Conservation (phyloP, 148 eudicot genomes). For the Silene uniflora region DNA sequence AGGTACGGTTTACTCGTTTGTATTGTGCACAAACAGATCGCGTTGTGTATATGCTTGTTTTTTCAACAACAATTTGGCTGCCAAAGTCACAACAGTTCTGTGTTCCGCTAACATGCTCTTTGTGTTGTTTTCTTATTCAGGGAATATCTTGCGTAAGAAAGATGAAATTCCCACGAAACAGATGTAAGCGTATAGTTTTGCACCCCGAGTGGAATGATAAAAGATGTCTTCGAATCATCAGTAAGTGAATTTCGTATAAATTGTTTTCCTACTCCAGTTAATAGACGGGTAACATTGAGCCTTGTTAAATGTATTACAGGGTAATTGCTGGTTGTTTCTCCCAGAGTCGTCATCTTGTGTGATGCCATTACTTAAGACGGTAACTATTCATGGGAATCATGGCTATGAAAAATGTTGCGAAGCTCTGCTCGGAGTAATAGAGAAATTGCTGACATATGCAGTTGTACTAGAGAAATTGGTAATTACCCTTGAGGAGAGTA, state of each 20-base stretch:
- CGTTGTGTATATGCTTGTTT: too few species aligned
- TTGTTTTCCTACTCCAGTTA: neutral
- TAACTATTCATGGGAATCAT: too few species aligned
- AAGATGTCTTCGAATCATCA: neutral
- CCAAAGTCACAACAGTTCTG: too few species aligned
- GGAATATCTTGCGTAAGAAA: neutral
- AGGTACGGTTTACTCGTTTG: neutral
- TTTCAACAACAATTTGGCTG: too few species aligned
- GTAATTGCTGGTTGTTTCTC: neutral
- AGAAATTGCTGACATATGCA: constrained; percentile 9
- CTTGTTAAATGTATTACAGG: too few species aligned
- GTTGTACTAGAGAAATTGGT: neutral
- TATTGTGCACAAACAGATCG: too few species aligned
- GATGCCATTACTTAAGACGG: too few species aligned
- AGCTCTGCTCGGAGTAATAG: neutral
- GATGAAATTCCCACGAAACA: neutral
- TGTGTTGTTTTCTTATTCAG: neutral
- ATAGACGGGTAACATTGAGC: too few species aligned
- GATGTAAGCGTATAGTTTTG: constrained; percentile 4
- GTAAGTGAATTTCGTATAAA: neutral
- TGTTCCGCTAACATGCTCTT: too few species aligned
- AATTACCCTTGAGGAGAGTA: neutral
- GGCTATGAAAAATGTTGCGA: too few species aligned
- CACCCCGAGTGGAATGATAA: neutral
- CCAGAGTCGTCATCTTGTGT: constrained; percentile 6